These are phyloP conservation scores for Penicillium crystallinum DNA, from an alignment of 495 filamentous ascomycete species.

Conservation along the genomic window DNA sequence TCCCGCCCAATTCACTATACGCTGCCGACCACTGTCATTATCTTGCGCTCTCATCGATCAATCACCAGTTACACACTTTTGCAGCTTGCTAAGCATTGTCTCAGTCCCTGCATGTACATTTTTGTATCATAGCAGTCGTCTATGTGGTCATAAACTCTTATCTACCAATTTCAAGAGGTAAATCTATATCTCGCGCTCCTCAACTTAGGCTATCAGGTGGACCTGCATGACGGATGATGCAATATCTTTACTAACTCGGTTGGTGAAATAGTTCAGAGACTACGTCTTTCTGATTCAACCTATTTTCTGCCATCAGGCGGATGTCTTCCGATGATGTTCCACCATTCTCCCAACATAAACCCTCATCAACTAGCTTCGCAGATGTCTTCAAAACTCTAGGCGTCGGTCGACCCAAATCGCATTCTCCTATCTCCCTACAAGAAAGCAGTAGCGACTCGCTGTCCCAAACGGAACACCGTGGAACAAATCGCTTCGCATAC, in stretches of 20 bases:
- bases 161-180: constrained; percentile 4
- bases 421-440: constrained; percentile 32
- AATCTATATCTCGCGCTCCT: not conserved
- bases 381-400: constrained; percentile 46
- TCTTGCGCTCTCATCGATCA: constrained; percentile 10
- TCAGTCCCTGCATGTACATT: constrained; percentile 15
- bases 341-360: constrained; percentile 32
- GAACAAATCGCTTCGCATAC: constrained; percentile 24
- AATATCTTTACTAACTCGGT: constrained; percentile 13
- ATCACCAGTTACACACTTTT: constrained; percentile 10
- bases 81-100: constrained; percentile 5
- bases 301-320: constrained; percentile 25
- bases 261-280: not conserved
- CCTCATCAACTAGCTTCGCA: constrained; percentile 38
- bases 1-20: constrained; percentile 1
- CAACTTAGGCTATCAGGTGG: not conserved
- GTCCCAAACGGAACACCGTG: constrained; percentile 30
- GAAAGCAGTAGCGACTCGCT: constrained; percentile 32
- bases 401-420: constrained; percentile 36
- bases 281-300: not conserved
- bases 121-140: constrained; percentile 6
- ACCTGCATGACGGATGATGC: constrained; percentile 4
- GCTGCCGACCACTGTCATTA: constrained; percentile 2
- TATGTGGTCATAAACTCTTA: constrained; percentile 11
- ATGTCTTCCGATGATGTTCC: constrained; percentile 47